Percentiles rank a stretch among this genome's conserved stretches.
Evolutionary conservation across 2,329 filamentous ascomycete genomes (phyloP).

Genomic region (Epichloe aotearoae): DNA sequence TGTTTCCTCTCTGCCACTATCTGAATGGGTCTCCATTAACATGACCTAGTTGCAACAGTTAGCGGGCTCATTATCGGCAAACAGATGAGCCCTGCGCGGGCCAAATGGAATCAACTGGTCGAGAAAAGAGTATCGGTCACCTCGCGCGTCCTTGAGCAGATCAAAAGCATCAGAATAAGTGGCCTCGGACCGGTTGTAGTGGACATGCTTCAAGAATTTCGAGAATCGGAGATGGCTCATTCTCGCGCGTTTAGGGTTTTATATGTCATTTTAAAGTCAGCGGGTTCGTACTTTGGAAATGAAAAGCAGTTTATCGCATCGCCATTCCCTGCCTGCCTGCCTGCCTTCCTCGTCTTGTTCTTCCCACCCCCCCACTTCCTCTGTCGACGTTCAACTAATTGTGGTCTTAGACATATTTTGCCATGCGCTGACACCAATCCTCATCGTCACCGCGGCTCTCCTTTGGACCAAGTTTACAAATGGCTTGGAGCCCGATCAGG

Average conservation of each 20-base stretch:
- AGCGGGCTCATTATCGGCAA: slow-evolving; percentile 26
- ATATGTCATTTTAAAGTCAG: slow-evolving; percentile 2
- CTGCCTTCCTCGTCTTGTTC: not conserved
- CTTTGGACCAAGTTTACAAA: slow-evolving; percentile 7
- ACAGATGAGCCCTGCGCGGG: slow-evolving; percentile 22
- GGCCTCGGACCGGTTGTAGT: slow-evolving; percentile 13
- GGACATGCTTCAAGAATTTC: slow-evolving; percentile 6
- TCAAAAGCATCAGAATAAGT: slow-evolving; percentile 24
- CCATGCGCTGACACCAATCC: slow-evolving; percentile 4
- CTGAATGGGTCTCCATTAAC: not conserved
- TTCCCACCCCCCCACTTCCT: not conserved
- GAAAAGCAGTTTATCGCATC: not conserved
- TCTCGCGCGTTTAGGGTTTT: slow-evolving; percentile 5
- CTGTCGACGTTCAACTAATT: too few relatives aligned
- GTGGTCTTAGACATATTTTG: not conserved
- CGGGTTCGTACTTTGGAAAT: slow-evolving; percentile 1
- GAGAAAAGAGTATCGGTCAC: slow-evolving; percentile 19
- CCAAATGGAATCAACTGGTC: slow-evolving; percentile 16
- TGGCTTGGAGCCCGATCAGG: slow-evolving; percentile 3
- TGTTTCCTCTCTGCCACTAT: not conserved
- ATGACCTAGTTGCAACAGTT: slow-evolving; percentile 25
- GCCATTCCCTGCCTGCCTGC: not conserved
- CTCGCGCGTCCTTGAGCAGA: slow-evolving; percentile 10
- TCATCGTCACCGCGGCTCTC: slow-evolving; percentile 6
- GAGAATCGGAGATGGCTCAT: slow-evolving; percentile 8